Evolutionary conservation across 331 rosid species (phyloP).

Genomic region (Malus hybrid): DNA sequence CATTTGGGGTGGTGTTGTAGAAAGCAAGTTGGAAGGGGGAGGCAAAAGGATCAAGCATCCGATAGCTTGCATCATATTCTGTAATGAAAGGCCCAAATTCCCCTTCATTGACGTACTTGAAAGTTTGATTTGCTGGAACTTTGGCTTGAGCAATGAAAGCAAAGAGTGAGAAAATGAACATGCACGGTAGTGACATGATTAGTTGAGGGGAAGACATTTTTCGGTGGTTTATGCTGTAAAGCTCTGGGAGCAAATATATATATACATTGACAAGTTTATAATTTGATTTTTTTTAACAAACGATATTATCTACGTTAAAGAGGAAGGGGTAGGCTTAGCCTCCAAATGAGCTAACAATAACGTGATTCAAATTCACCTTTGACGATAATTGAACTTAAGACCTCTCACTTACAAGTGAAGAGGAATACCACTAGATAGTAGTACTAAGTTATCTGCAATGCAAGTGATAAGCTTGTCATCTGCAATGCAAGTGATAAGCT

Average conservation of each 20-base stretch:
- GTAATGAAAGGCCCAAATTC: constrained; percentile 40
- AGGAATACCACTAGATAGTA: too few relatives aligned
- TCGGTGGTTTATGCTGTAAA: not conserved
- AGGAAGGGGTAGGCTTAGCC: too few relatives aligned
- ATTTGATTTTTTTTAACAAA: too few relatives aligned
- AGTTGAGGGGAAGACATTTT: constrained; percentile 15
- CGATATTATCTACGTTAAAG: too few relatives aligned
- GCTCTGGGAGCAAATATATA: not conserved
- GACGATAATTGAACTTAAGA: too few relatives aligned
- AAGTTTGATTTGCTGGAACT: constrained; percentile 48
- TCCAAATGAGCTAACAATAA: too few relatives aligned
- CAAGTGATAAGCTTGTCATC: not conserved
- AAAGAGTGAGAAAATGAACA: constrained; percentile 18
- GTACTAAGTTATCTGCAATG: too few relatives aligned
- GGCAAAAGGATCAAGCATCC: not conserved
- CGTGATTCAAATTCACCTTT: too few relatives aligned
- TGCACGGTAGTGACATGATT: constrained; percentile 15
- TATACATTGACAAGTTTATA: not conserved
- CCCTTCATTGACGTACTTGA: constrained; percentile 35
- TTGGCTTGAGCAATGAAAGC: constrained; percentile 20
- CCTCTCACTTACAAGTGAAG: too few relatives aligned
- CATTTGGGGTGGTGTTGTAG: constrained; percentile 21
- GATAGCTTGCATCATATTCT: constrained; percentile 31
- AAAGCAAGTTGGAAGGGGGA: constrained; percentile 22
- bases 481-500: not conserved